phyloP scores from a whole-genome alignment of 2,329 filamentous ascomycete genomes.

The Sclerotinia trifoliorum region DNA sequence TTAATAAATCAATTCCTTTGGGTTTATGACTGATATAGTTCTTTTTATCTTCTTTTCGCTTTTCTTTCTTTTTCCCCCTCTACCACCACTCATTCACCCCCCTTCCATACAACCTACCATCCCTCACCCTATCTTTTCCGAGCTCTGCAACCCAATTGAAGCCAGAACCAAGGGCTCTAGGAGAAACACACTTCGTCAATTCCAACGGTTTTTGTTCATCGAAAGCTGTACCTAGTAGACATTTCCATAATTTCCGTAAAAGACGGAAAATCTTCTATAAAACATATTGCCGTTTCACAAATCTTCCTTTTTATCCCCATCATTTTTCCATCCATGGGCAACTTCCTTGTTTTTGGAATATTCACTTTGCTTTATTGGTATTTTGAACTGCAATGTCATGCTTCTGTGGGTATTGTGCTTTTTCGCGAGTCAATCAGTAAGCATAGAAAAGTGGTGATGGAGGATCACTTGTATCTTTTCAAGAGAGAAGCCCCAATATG shows the following conservation, averaged over 20 bases:
- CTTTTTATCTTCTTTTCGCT: neutral
- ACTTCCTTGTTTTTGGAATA: neutral
- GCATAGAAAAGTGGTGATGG: neutral
- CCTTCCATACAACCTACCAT: neutral
- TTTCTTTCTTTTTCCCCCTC: neutral
- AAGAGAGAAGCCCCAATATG: neutral
- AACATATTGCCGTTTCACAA: neutral
- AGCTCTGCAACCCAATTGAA: neutral
- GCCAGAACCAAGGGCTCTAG: neutral
- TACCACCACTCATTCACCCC: neutral
- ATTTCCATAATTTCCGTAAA: neutral
- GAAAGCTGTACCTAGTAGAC: too few species aligned
- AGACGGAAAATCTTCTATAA: neutral
- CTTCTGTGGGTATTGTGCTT: neutral
- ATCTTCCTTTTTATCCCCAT: neutral
- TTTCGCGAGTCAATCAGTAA: conserved; percentile 6
- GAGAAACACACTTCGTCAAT: neutral
- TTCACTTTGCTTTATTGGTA: neutral
- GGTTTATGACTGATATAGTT: too few species aligned
- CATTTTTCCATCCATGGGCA: neutral
- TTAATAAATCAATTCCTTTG: neutral
- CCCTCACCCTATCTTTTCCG: conserved; percentile 5
- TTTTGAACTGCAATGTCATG: neutral
- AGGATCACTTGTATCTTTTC: neutral
- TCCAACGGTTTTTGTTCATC: neutral